Base-by-base conservation (phyloP, 2,329 filamentous ascomycete genomes). In the Talaromyces sp. region DNA sequence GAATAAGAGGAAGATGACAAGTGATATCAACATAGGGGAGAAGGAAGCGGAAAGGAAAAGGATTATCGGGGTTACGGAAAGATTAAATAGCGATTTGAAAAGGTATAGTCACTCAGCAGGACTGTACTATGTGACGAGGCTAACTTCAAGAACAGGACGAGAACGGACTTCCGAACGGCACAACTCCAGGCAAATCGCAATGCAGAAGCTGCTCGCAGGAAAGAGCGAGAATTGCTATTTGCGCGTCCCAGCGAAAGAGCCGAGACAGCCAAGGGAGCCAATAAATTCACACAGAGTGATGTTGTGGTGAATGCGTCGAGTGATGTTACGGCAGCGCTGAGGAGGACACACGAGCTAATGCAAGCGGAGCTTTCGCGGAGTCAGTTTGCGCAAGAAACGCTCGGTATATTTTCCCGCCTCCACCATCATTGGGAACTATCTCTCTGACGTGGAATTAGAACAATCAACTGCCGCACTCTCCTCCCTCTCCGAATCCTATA, bases 331-430 rank as follows among this genome's bases (percentile, higher is more conserved):
- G 83, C 88, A 58, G 91, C 93, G 1, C 84, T 99, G 61, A 86
- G 92, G 67, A 85, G 93, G 67, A 96, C 94, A 6, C 93, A 98
- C 78, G 87, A 91, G 68, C 85, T 96, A 72, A 93, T 98, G 82
- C 88, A 91, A 68, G 84, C 87, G 4, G 93, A 97, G 81, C 86
- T 99, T 8, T 87, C 89, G 56, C 89, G 92, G 66, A 96, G 92
- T 69, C 89, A 91, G 72, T 98, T 96, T 74, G 94, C 94, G 19
- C 90, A 95, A 71, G 90, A 96, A 76, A 96, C 93, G 1, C 84
- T 99, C 65, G 78, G 81, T 79, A 69, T 22, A 22, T 22, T 22
- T 22, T 2, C 22, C 22, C 2, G 22, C 22, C 22, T 22, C 22
- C 22, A 22, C 22, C 22, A 22, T 22, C 22, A 22, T 22, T 2